Conservation (phyloP, 164 flowering plant species). For the Dillenia turbinata region DNA sequence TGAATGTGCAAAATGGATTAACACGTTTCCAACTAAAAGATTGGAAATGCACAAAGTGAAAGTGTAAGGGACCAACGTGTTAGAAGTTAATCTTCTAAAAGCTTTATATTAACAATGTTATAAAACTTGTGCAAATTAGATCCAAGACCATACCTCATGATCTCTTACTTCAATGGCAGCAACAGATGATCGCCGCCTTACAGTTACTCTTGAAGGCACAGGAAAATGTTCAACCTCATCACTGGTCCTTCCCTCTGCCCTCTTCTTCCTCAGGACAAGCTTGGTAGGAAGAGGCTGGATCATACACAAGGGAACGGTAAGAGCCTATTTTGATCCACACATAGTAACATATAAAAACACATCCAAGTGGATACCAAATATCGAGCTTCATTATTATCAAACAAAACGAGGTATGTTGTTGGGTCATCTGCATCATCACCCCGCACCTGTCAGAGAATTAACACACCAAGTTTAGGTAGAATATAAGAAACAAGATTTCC, state of each 20-base stretch:
- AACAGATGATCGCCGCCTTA: constrained; percentile 53
- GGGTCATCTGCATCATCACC: constrained; percentile 88
- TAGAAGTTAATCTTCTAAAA: neutral
- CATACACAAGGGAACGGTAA: neutral
- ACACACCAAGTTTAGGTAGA: constrained; percentile 8
- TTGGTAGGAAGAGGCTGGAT: constrained; percentile 93
- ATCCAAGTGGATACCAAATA: constrained; percentile 51
- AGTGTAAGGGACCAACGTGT: neutral
- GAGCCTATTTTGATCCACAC: neutral
- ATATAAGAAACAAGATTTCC: neutral
- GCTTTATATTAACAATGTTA: neutral
- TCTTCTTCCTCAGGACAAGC: constrained; percentile 71
- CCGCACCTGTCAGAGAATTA: constrained; percentile 46
- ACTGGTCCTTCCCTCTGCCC: constrained; percentile 76
- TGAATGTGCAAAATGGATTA: neutral
- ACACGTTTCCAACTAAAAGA: too few relatives aligned
- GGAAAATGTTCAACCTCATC: constrained; percentile 88
- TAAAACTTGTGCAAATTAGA: neutral
- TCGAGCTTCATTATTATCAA: constrained; percentile 78
- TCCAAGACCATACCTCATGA: constrained; percentile 30
- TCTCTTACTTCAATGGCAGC: constrained; percentile 54
- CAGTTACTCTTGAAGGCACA: constrained; percentile 67
- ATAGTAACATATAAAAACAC: neutral
- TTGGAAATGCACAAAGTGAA: neutral
- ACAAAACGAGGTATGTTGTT: constrained; percentile 67